These are phyloP conservation scores for Petunia secreta DNA, from an alignment of 257 asterid genomes.

Conservation along the genomic window DNA sequence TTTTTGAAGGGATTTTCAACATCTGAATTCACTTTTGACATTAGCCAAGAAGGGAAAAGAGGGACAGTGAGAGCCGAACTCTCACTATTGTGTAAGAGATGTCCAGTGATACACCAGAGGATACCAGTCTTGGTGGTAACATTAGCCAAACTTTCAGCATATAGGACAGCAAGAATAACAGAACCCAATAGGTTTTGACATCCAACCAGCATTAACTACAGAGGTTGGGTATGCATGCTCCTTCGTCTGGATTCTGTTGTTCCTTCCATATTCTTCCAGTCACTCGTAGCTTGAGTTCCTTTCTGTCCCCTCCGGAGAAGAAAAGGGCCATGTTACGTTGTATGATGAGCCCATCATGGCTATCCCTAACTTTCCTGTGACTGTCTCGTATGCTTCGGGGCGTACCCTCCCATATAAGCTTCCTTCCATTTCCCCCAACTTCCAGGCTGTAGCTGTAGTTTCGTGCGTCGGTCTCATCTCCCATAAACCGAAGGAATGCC, in stretches of 20 bases:
- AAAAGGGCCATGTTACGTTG: slow-evolving; percentile 85
- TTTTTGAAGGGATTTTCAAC: background rate
- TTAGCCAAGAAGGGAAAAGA: background rate
- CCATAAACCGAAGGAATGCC: slow-evolving; percentile 94
- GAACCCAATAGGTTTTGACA: background rate
- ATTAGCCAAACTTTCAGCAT: slow-evolving; percentile 22
- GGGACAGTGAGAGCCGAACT: background rate
- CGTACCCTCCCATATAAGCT: slow-evolving; percentile 86
- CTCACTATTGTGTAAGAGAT: background rate
- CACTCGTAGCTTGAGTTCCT: slow-evolving; percentile 84
- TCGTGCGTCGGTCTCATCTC: slow-evolving; percentile 76
- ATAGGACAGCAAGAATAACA: slow-evolving; percentile 24
- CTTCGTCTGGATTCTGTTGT: slow-evolving; percentile 74
- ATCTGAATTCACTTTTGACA: slow-evolving; percentile 13
- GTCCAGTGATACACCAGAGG: background rate
- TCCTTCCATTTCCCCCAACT: slow-evolving; percentile 86
- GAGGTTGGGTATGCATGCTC: slow-evolving; percentile 78
- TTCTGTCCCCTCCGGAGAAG: slow-evolving; percentile 86
- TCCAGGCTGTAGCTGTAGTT: slow-evolving; percentile 86
- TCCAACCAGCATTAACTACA: slow-evolving; percentile 45
- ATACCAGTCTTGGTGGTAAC: background rate
- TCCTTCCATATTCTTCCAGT: slow-evolving; percentile 89
- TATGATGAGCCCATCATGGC: slow-evolving; percentile 82
- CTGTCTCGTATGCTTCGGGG: slow-evolving; percentile 88
- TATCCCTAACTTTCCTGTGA: slow-evolving; percentile 80